Evolutionary conservation across 1,139 yeast genomes (phyloP), one percentile per base, ranked within the genome.

Genomic region (Pichiaceae sp.): DNA sequence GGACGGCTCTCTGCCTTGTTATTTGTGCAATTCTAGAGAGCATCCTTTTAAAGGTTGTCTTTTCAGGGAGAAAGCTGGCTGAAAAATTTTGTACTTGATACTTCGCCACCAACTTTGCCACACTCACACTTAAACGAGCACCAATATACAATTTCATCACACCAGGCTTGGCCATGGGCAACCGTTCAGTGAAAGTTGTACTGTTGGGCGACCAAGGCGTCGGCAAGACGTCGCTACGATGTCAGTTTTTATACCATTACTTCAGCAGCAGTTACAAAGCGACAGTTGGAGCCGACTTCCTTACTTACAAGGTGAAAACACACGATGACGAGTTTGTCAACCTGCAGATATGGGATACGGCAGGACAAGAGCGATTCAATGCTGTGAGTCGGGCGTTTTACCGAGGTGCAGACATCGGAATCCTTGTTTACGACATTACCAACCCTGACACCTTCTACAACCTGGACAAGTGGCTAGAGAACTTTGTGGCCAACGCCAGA

Each of bases 321-420:
- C 23, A 19, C 8, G 28, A 42, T 17, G 43, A 40, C 17, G 43
- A 46, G 17, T 42, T 45, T 23, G 69, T 70, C 17, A 61, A 64
- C 39, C 56, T 75, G 29, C 81, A 75, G 50, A 65, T 75, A 3
- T 75, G 82, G 82, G 82, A 75, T 48, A 75, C 82, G 4, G 82
- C 82, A 0, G 82, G 82, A 3, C 82, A 75, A 52, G 82, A 75
- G 49, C 56, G 82, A 37, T 75, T 75, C 59, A 73, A 74, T 47
- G 70, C 78, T 30, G 68, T 75, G 27, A 68, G 75, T 4, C 71
- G 68, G 48, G 75, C 80, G 3, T 75, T 75, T 48, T 75, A 74
- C 50, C 54, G 82, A 28, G 82, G 82, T 6, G 66, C 80, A 0
- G 81, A 75, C 48, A 72, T 75, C 11, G 78, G 72, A 15, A 64